Evolutionary conservation across 805 yeast species (phyloP), one percentile per base, ranked within the genome.

Genomic region (Candida glaebosa): DNA sequence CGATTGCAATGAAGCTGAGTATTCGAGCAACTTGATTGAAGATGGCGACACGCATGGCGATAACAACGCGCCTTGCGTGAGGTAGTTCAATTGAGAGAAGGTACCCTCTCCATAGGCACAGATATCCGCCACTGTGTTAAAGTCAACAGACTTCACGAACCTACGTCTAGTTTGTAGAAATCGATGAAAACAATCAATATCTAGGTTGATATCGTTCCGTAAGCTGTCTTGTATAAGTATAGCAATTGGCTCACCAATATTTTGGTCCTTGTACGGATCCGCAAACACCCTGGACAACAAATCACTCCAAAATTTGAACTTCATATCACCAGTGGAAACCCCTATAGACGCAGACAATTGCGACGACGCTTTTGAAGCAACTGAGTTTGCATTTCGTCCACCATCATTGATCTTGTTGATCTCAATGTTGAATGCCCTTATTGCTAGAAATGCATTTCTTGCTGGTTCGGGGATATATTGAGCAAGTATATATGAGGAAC

Each of bases 71-170:
- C 79, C 79, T 50, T 82, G 87, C 6, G 79, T 69, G 12, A 82
- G 61, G 51, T 87, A 87, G 51, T 81, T 81, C 51, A 84, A 63
- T 57, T 85, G 93, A 1, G 95, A 83, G 50, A 74, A 74, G 0
- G 84, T 77, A 1, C 91, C 93, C 60, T 87, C 95, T 1, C 95
- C 95, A 52, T 75, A 82, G 1, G 87, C 75, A 38, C 89, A 84
- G 46, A 87, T 70, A 32, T 76, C 78, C 33, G 82, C 81, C 2
- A 75, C 53, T 5, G 67, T 65, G 8, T 70, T 61, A 38, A 82
- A 73, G 22, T 71, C 64, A 6, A 68, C 69, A 33, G 70, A 69
- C 19, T 70, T 64, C 18, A 80, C 57, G 52, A 80, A 81, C 39
- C 73, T 69, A 39, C 74, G 71, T 39, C 84, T 71, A 3, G 87